phyloP scores from a whole-genome alignment of 257 asterid genomes.

The Salvia rosmarinus region DNA sequence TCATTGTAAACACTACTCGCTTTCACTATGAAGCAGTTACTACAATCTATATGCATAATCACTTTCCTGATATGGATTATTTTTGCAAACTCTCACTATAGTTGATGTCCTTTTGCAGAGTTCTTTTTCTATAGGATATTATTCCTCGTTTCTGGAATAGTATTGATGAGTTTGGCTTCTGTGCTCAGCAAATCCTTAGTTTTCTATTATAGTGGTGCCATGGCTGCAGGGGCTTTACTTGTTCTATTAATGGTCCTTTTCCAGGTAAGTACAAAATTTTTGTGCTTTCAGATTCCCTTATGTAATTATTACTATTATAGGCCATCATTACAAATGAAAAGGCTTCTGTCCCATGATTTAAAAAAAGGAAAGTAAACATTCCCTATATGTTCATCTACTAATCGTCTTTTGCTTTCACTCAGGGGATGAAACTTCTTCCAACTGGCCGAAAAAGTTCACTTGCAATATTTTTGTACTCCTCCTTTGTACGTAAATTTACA shows the following conservation, averaged over 20 bases:
- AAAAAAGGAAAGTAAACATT: neutral
- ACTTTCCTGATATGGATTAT: neutral
- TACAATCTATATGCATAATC: neutral
- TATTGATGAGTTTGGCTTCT: conserved; percentile 64
- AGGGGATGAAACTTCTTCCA: conserved; percentile 99
- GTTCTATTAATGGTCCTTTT: conserved; percentile 83
- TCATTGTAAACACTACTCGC: neutral
- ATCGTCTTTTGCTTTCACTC: conserved; percentile 41
- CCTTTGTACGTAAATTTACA: conserved; percentile 60
- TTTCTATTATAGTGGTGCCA: conserved; percentile 83
- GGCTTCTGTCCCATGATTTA: conserved; percentile 8
- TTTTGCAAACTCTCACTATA: neutral
- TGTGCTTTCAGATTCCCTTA: neutral
- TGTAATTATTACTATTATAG: neutral
- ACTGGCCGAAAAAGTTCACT: conserved; percentile 78
- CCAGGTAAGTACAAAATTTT: conserved; percentile 56
- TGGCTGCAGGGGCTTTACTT: conserved; percentile 74
- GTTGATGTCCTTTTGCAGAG: conserved; percentile 56
- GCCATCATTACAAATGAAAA: conserved; percentile 23
- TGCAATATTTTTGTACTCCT: conserved; percentile 73
- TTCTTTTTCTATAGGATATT: conserved; percentile 59
- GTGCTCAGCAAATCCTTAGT: conserved; percentile 77
- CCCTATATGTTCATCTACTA: neutral
- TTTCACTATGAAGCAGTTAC: neutral
- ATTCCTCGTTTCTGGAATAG: conserved; percentile 70